phyloP scores from a whole-genome alignment of 495 filamentous ascomycete genomes.

The Talaromyces adpressus region DNA sequence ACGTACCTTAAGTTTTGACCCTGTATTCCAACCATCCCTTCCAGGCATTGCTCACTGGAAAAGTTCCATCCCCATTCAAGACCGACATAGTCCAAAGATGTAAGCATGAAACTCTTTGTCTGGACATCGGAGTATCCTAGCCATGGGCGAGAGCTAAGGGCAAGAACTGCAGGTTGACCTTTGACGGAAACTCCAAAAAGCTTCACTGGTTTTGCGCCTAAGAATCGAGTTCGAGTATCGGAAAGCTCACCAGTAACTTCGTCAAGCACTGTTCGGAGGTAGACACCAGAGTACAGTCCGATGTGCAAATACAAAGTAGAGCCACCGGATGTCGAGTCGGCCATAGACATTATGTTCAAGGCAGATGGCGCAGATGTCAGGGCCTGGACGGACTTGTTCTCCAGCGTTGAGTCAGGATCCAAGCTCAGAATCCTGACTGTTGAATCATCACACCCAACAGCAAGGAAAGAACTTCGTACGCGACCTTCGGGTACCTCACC shows the following conservation, averaged over 20 bases:
- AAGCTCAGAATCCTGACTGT: conserved; percentile 88
- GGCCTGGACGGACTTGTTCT: conserved; percentile 89
- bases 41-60: conserved; percentile 82
- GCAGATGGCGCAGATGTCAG: conserved; percentile 83
- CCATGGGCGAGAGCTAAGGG: conserved; percentile 86
- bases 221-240: conserved; percentile 87
- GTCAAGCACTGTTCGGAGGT: conserved; percentile 87
- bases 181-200: conserved; percentile 83
- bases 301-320: conserved; percentile 90
- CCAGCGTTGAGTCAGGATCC: conserved; percentile 81
- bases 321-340: conserved; percentile 73
- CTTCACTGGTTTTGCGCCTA: conserved; percentile 81
- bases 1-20: conserved; percentile 79
- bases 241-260: conserved; percentile 91
- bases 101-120: conserved; percentile 82
- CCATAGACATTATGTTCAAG: conserved; percentile 90
- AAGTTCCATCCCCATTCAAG: conserved; percentile 95
- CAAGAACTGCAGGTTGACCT: conserved; percentile 79
- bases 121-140: conserved; percentile 81
- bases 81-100: conserved; percentile 78
- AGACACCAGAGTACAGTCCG: conserved; percentile 89
- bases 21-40: conserved; percentile 95
- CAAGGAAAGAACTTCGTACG: conserved; percentile 77
- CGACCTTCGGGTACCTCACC: conserved; percentile 91
- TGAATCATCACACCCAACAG: conserved; percentile 94